Conservation (phyloP, 176 grass and related monocot species). For the Musa acuminata region DNA sequence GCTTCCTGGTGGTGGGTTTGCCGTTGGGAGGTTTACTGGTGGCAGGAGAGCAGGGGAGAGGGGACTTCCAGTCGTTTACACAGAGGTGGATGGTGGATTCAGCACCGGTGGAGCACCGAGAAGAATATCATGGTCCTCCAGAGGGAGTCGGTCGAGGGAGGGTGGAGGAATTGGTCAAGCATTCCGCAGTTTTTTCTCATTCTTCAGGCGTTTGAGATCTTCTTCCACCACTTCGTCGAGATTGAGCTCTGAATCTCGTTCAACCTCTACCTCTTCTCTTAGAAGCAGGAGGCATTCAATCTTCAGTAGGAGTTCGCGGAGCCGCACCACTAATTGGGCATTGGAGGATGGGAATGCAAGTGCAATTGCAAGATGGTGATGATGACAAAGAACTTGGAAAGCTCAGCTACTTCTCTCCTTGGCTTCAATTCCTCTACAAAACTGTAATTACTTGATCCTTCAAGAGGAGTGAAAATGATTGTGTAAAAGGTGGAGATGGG, state of each 20-base stretch:
- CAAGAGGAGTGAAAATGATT: not conserved
- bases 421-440: not conserved
- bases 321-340: not conserved
- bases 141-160: not conserved
- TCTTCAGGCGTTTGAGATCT: not conserved
- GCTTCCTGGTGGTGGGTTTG: constrained; percentile 5
- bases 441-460: not conserved
- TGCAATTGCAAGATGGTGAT: not conserved
- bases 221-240: not conserved
- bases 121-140: not conserved
- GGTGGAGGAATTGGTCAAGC: constrained; percentile 3
- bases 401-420: not conserved
- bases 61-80: constrained; percentile 1
- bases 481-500: not conserved
- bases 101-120: not conserved
- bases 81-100: not conserved
- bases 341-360: not conserved
- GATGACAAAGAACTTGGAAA: not conserved
- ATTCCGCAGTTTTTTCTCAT: constrained; percentile 4
- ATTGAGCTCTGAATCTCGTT: not conserved
- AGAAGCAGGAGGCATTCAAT: not conserved
- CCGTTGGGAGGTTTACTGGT: not conserved
- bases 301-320: not conserved
- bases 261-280: not conserved
- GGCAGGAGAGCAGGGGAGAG: not conserved